These are phyloP conservation scores for Tylopilus rubrobrunneus DNA, from an alignment of 768 basidiomycete species.

Conservation along the genomic window DNA sequence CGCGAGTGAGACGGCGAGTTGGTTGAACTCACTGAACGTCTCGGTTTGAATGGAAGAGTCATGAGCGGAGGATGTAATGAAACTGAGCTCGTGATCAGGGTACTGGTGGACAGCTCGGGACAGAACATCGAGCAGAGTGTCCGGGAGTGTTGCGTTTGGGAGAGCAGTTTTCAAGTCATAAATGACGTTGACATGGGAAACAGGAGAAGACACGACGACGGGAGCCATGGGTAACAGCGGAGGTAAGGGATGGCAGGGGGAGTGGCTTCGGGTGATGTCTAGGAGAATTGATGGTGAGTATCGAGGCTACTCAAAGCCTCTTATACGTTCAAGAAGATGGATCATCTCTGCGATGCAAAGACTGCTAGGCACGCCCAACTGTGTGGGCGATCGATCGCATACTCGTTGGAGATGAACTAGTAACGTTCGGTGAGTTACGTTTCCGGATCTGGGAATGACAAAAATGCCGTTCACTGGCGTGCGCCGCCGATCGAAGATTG, in stretches of 20 bases:
- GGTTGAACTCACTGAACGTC: slow-evolving; percentile 20
- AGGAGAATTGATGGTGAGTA: background rate
- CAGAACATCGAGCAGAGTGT: slow-evolving; percentile 23
- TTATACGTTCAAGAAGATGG: slow-evolving; percentile 12
- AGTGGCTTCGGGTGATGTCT: background rate
- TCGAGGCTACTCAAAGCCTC: slow-evolving; percentile 5
- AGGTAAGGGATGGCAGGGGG: background rate
- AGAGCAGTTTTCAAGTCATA: slow-evolving; percentile 17
- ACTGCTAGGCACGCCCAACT: background rate
- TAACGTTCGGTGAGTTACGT: background rate
- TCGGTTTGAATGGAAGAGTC: slow-evolving; percentile 28
- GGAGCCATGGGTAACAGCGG: slow-evolving; percentile 12
- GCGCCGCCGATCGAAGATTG: slow-evolving; percentile 9
- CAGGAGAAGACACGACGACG: slow-evolving; percentile 8
- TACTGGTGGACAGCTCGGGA: slow-evolving; percentile 20
- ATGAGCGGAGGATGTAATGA: slow-evolving; percentile 28
- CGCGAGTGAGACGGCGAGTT: slow-evolving; percentile 17
- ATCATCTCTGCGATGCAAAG: background rate
- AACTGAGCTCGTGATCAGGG: slow-evolving; percentile 24
- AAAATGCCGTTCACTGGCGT: slow-evolving; percentile 1
- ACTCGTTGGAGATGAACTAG: background rate
- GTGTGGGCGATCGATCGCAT: background rate
- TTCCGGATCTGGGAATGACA: background rate
- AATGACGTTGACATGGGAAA: slow-evolving; percentile 6
- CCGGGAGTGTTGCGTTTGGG: slow-evolving; percentile 1